These are phyloP conservation scores for Cladosporium oxysporum DNA, from an alignment of 2,329 filamentous ascomycete genomes.

Conservation along the genomic window DNA sequence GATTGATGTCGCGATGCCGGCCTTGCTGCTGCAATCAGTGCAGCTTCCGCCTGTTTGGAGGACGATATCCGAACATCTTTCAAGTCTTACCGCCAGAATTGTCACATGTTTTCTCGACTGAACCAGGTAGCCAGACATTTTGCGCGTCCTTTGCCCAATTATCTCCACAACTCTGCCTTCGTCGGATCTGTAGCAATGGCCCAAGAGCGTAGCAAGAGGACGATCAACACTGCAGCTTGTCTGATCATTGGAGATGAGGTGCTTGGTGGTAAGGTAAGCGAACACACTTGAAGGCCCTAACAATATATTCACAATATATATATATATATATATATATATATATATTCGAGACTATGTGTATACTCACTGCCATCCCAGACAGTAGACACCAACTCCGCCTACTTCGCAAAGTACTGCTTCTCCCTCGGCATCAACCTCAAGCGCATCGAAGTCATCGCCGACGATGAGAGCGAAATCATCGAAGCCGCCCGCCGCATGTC, in stretches of 20 bases:
- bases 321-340: no score
- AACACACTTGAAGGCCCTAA: not conserved
- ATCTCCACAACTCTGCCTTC: slow-evolving; percentile 50
- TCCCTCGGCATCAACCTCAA: slow-evolving; percentile 69
- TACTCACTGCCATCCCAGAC: slow-evolving; percentile 47
- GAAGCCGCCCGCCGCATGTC: slow-evolving; percentile 89
- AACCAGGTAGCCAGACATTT: slow-evolving; percentile 74
- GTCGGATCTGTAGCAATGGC: slow-evolving; percentile 46
- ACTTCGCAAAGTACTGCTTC: slow-evolving; percentile 67
- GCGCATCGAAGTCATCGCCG: slow-evolving; percentile 87
- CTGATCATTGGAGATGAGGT: slow-evolving; percentile 98
- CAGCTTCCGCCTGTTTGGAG: slow-evolving; percentile 5
- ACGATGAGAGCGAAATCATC: slow-evolving; percentile 86
- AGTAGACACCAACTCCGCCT: slow-evolving; percentile 66
- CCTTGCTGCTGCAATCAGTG: not conserved
- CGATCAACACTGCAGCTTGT: slow-evolving; percentile 86
- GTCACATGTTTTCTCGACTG: slow-evolving; percentile 72
- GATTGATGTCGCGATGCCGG: slow-evolving; percentile 2
- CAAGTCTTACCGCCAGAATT: not conserved
- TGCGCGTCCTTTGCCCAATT: slow-evolving; percentile 61
- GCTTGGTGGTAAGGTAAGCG: slow-evolving; percentile 81
- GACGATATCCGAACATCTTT: not conserved
- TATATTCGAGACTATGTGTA: slow-evolving; percentile 1
- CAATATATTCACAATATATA: not conserved
- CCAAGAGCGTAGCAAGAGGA: slow-evolving; percentile 60